phyloP scores from a whole-genome alignment of 2,329 filamentous ascomycete species.

The Fusarium sublunatum region DNA sequence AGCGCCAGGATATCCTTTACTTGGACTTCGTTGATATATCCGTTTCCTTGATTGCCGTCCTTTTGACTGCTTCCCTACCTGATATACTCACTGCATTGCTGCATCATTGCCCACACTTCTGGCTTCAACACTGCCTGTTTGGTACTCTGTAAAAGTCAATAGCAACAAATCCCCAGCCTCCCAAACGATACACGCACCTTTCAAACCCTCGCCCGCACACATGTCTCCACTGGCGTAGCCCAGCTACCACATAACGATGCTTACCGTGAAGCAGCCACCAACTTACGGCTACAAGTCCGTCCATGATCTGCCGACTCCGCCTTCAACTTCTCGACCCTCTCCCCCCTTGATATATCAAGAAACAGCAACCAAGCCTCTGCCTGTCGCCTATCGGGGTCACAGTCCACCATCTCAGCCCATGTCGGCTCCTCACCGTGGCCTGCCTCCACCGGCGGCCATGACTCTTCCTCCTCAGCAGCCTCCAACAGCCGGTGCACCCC shows the following conservation, averaged over 20 bases:
- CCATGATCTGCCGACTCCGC: slow-evolving; percentile 71
- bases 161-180: slow-evolving; percentile 32
- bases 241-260: slow-evolving; percentile 61
- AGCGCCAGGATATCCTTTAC: background rate
- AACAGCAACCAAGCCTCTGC: slow-evolving; percentile 54
- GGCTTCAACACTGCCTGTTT: slow-evolving; percentile 7
- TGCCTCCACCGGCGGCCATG: slow-evolving; percentile 76
- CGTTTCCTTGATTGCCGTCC: background rate
- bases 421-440: slow-evolving; percentile 75
- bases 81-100: background rate
- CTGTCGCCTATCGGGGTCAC: slow-evolving; percentile 56
- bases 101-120: slow-evolving; percentile 1
- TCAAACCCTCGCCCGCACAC: slow-evolving; percentile 35
- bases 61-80: background rate
- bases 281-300: slow-evolving; percentile 69
- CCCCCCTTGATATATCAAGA: slow-evolving; percentile 65
- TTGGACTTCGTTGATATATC: background rate
- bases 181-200: slow-evolving; percentile 13
- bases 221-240: slow-evolving; percentile 46
- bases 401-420: slow-evolving; percentile 67
- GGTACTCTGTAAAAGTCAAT: slow-evolving; percentile 31
- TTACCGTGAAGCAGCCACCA: slow-evolving; percentile 70
- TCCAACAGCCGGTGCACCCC: slow-evolving; percentile 45
- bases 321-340: slow-evolving; percentile 65
- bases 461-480: slow-evolving; percentile 64